These are phyloP conservation scores for Alternaria triticimaculans DNA, from an alignment of 2,329 filamentous ascomycete genomes.

Conservation along the genomic window DNA sequence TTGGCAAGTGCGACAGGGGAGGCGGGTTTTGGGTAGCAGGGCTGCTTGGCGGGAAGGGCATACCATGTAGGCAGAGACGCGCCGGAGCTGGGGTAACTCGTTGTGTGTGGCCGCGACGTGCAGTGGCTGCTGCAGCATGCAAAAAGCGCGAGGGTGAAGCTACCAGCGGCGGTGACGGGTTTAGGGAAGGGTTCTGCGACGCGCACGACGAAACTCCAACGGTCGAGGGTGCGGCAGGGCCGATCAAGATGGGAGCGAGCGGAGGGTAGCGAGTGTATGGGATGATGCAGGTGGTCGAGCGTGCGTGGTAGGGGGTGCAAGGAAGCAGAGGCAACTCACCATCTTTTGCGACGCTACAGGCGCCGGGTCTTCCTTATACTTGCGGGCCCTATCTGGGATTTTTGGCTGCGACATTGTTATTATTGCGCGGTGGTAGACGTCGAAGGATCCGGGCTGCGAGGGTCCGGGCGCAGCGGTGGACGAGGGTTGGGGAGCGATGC, in stretches of 20 bases:
- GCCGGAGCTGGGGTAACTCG: conserved; percentile 43
- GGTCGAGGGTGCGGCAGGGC: conserved; percentile 36
- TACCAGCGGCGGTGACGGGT: conserved; percentile 34
- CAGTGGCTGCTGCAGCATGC: conserved; percentile 49
- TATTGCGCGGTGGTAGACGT: conserved; percentile 43
- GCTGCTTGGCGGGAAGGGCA: conserved; percentile 49
- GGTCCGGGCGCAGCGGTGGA: conserved; percentile 37
- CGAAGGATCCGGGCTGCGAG: conserved; percentile 42
- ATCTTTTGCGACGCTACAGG: conserved; percentile 52
- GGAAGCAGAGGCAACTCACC: conserved; percentile 52
- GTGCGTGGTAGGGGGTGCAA: conserved; percentile 27
- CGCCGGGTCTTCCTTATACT: conserved; percentile 55
- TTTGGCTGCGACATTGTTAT: conserved; percentile 52
- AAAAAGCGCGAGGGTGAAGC: conserved; percentile 45
- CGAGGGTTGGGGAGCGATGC: conserved; percentile 39
- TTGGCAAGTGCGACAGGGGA: conserved; percentile 38
- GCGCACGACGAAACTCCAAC: conserved; percentile 38
- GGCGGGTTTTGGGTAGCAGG: conserved; percentile 38
- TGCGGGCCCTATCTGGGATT: conserved; percentile 50
- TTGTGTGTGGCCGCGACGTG: conserved; percentile 46
- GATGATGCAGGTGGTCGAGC: conserved; percentile 11
- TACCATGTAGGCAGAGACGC: conserved; percentile 52
- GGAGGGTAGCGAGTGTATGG: conserved; percentile 30
- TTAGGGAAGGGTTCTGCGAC: conserved; percentile 28
- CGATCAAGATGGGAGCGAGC: conserved; percentile 10